Evolutionary conservation across 345 rosid genomes (phyloP).

Genomic region (Moringa oleifera): DNA sequence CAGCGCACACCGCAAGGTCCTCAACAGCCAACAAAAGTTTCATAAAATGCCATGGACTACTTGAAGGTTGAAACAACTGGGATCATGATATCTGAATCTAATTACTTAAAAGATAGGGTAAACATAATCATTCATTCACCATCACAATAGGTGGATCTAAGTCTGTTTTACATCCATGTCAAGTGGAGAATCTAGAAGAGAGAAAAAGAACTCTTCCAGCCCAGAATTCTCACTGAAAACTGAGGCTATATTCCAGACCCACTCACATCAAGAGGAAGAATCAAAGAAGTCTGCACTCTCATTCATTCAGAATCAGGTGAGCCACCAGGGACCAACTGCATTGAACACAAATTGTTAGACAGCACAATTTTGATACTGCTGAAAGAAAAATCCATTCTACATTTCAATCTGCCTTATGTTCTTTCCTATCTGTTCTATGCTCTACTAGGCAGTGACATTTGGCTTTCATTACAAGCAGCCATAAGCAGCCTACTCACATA

Average conservation of each 20-base stretch:
- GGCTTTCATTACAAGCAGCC: neutral
- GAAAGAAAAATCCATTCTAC: too few species aligned
- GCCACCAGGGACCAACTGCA: constrained; percentile 97
- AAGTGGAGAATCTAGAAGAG: neutral
- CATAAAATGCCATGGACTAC: too few species aligned
- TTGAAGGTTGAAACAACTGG: neutral
- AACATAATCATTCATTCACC: neutral
- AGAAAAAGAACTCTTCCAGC: neutral
- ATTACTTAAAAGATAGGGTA: too few species aligned
- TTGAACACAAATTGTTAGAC: constrained; percentile 16
- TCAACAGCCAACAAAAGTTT: too few species aligned
- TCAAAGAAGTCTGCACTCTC: neutral
- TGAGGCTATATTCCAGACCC: neutral
- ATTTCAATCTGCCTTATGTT: too few species aligned
- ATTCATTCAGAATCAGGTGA: constrained; percentile 58
- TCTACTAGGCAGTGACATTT: neutral
- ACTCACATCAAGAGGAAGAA: neutral
- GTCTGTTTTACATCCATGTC: neutral
- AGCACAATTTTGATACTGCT: neutral
- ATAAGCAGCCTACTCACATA: too few species aligned
- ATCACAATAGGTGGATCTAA: neutral
- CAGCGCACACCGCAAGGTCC: too few species aligned
- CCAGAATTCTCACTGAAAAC: neutral
- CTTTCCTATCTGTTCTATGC: too few species aligned
- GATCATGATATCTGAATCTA: too few species aligned